Percentiles rank a stretch among this genome's conserved stretches.
Evolutionary conservation across 495 filamentous ascomycete species (phyloP).

Genomic region (Geopyxis carbonaria): DNA sequence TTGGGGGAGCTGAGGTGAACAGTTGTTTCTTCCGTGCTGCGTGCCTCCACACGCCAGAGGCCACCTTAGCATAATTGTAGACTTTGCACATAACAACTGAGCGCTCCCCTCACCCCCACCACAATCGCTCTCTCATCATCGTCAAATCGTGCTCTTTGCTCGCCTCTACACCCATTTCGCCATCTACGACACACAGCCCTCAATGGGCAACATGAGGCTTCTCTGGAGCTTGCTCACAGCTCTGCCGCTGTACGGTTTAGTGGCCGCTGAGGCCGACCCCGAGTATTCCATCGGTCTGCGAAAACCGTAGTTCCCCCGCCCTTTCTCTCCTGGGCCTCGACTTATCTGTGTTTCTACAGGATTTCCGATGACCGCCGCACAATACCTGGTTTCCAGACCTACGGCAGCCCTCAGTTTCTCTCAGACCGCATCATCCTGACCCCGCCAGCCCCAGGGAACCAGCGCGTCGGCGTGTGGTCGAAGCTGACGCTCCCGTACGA

Average conservation of each 20-base stretch:
- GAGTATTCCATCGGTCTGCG: conserved; percentile 20
- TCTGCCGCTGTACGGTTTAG: conserved; percentile 1
- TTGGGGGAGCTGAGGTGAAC: too few species aligned
- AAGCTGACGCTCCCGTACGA: conserved; percentile 42
- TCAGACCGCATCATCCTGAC: conserved; percentile 88
- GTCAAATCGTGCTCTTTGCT: too few species aligned
- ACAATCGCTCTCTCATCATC: too few species aligned
- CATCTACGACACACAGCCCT: too few species aligned
- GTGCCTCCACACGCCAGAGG: too few species aligned
- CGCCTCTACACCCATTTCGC: too few species aligned
- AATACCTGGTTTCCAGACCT: conserved; percentile 49
- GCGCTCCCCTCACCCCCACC: too few species aligned
- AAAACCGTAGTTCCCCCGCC: conserved; percentile 17
- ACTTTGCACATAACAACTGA: too few species aligned
- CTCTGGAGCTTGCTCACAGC: conserved; percentile 6
- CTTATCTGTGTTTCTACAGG: conserved; percentile 21
- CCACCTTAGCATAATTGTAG: too few species aligned
- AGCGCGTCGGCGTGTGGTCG: conserved; percentile 67
- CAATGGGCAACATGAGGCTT: too few species aligned
- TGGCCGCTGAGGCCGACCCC: conserved; percentile 5
- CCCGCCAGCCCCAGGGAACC: conserved; percentile 71
- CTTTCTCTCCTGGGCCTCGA: neutral
- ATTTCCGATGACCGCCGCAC: conserved; percentile 39
- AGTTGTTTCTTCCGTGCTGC: too few species aligned
- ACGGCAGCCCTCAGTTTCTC: conserved; percentile 63